Evolutionary conservation across 2,329 filamentous ascomycete genomes (phyloP).

Genomic region (Fusarium sp.): DNA sequence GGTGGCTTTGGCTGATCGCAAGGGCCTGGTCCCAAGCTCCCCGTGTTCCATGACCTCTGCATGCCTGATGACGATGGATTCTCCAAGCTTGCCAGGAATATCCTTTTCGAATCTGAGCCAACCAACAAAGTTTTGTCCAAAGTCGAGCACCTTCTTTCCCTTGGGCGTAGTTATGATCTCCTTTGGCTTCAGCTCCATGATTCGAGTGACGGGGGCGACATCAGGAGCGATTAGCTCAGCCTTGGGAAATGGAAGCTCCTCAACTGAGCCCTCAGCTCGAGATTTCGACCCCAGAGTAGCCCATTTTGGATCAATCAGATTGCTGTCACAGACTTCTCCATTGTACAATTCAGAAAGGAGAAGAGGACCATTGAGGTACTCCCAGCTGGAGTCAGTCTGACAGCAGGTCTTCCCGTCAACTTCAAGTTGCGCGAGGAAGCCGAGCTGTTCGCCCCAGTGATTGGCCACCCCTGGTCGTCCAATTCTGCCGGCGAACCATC

Average conservation of each 20-base stretch:
- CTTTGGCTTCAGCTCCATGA: conserved; percentile 4
- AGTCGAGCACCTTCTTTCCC: not conserved
- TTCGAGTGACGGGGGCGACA: not conserved
- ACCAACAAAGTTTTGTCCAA: not conserved
- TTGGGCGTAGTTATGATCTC: not conserved
- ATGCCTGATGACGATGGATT: not conserved
- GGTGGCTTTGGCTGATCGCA: conserved; percentile 1
- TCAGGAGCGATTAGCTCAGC: not conserved
- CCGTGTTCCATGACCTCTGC: conserved; percentile 8
- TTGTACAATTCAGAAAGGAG: conserved; percentile 18
- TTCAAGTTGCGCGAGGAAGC: conserved; percentile 47
- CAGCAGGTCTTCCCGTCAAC: conserved; percentile 49
- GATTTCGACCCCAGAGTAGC: not conserved
- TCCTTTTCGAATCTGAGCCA: not conserved
- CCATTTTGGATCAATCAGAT: conserved; percentile 6
- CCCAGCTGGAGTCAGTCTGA: conserved; percentile 57
- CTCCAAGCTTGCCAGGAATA: not conserved
- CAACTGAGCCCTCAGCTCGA: not conserved
- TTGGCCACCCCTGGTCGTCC: conserved; percentile 8
- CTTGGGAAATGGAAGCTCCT: not conserved
- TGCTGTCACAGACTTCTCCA: conserved; percentile 21
- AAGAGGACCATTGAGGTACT: conserved; percentile 14
- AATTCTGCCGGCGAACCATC: conserved; percentile 61
- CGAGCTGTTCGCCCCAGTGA: conserved; percentile 7
- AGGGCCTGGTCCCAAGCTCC: not conserved